A percentile compares a stretch with the other conserved stretches of the same genome.
Evolutionary conservation across 129 eudicot genomes (phyloP).

Genomic region (Chrysanthemum lavandulifolium): DNA sequence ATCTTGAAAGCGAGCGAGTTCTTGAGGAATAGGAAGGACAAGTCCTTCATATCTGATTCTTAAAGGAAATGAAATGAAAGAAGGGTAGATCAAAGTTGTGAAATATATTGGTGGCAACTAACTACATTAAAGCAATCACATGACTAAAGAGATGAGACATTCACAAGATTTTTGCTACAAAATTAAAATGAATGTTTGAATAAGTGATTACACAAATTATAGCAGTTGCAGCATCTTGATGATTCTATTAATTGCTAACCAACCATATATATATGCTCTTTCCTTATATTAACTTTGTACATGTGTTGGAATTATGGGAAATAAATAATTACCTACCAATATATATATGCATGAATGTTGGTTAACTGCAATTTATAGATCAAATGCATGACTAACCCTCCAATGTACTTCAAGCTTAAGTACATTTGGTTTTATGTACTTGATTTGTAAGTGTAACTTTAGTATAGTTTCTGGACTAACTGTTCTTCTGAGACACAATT

Average conservation of each 20-base stretch:
- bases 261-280: slow-evolving; percentile 1
- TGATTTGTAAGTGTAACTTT: neutral
- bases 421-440: too few relatives aligned
- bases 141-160: slow-evolving; percentile 12
- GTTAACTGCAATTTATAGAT: too few relatives aligned
- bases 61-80: neutral
- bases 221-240: slow-evolving; percentile 20
- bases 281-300: neutral
- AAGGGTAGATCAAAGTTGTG: neutral
- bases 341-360: too few relatives aligned
- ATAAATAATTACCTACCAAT: neutral
- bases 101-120: slow-evolving; percentile 11
- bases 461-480: neutral
- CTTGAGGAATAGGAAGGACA: slow-evolving; percentile 63
- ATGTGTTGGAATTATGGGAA: neutral
- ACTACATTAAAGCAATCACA: slow-evolving; percentile 29
- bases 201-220: slow-evolving; percentile 4
- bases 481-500: too few relatives aligned
- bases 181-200: neutral
- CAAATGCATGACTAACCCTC: too few relatives aligned
- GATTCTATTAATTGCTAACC: slow-evolving; percentile 24
- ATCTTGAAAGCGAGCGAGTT: slow-evolving; percentile 59
- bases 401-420: too few relatives aligned
- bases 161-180: slow-evolving; percentile 7
- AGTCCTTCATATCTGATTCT: slow-evolving; percentile 46